Base-by-base conservation (phyloP, 1,139 yeast genomes). In the Hansenula sp. region DNA sequence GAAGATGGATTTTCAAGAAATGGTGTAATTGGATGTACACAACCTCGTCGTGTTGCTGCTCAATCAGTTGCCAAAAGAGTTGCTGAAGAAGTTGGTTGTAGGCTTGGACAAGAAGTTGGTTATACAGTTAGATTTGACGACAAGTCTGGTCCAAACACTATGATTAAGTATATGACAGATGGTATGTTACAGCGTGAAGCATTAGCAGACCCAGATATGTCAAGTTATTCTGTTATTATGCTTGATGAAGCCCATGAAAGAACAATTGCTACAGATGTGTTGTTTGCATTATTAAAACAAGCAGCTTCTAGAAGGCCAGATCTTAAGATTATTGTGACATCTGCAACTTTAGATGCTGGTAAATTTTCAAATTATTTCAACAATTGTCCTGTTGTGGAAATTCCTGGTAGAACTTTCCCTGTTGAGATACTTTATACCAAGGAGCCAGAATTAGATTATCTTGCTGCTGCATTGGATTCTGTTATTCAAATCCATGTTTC, bases 241-340 rank as follows among this genome's bases (percentile, higher is more conserved):
- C 66, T 89, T 40, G 97, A 89, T 64, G 97, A 89, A 62, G 97
- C 97, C 0, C 98, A 92, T 62, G 98, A 92, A 61, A 73, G 98
- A 55, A 90, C 97, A 0, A 79, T 92, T 34, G 86, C 97, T 0
- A 92, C 97, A 0, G 98, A 92, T 69, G 86, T 92, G 5, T 65
- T 92, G 28, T 89, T 92, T 69, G 95, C 95, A 0, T 65, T 92
- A 36, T 64, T 92, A 46, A 85, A 89, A 52, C 72, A 82, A 46
- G 95, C 96, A 0, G 75, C 82, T 0, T 53, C 59, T 16, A 64
- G 77, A 36, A 77, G 94, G 44, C 95, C 96, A 0, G 79, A 83
- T 41, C 64, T 92, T 42, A 82, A 82, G 55, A 69, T 90, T 5
- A 82, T 92, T 39, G 81, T 89, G 7, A 89, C 97, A 0, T 90